Conservation (phyloP, 108 stramenopile genomes). For the Skeletonema marinoi region DNA sequence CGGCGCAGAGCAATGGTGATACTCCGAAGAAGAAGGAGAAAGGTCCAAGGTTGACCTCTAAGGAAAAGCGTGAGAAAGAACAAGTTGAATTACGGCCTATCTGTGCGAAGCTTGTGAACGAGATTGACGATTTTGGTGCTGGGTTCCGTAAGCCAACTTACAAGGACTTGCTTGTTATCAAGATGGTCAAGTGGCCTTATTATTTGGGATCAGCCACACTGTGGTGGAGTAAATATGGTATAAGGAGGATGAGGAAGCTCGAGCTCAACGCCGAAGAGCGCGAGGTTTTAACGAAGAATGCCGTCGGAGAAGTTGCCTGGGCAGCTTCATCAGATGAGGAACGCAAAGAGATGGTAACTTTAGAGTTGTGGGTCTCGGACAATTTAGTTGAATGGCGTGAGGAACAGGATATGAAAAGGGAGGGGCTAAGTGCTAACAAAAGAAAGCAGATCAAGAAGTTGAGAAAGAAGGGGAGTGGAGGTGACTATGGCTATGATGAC, state of each 20-base stretch:
- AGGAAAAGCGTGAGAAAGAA: conserved; percentile 71
- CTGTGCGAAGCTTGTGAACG: conserved; percentile 65
- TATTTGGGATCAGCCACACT: conserved; percentile 39
- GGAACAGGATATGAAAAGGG: conserved; percentile 71
- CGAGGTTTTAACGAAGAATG: conserved; percentile 74
- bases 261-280: conserved; percentile 75
- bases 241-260: conserved; percentile 55
- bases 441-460: conserved; percentile 55
- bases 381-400: conserved; percentile 81
- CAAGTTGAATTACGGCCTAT: conserved; percentile 71
- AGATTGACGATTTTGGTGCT: conserved; percentile 87
- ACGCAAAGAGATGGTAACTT: conserved; percentile 58
- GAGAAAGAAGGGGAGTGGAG: conserved; percentile 24
- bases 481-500: not conserved
- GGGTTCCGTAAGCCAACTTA: conserved; percentile 88
- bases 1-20: conserved; percentile 9
- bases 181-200: conserved; percentile 65
- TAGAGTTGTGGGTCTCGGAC: conserved; percentile 74
- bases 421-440: conserved; percentile 55
- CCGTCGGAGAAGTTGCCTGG: conserved; percentile 82
- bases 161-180: conserved; percentile 74
- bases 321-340: conserved; percentile 73
- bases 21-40: conserved; percentile 52
- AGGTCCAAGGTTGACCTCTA: conserved; percentile 51
- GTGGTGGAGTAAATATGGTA: conserved; percentile 72